phyloP scores from a whole-genome alignment of 257 asterid genomes.

The Ocimum tenuiflorum region DNA sequence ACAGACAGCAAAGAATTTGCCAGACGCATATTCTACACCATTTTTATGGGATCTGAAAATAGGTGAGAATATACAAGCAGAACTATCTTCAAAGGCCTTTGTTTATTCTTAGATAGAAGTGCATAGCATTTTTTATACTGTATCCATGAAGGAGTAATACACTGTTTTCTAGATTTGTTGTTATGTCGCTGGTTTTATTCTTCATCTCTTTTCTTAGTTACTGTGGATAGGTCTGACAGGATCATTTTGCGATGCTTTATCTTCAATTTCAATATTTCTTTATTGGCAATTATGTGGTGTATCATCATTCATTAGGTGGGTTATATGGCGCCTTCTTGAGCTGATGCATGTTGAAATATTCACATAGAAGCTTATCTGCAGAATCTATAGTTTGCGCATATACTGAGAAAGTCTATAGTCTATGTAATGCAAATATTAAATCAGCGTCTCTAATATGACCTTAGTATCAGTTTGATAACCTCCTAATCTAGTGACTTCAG shows the following conservation, averaged over 20 bases:
- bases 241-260: neutral
- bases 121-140: neutral
- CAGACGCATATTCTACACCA: slow-evolving; percentile 78
- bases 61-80: slow-evolving; percentile 40
- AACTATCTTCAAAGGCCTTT: neutral
- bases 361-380: neutral
- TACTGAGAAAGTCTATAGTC: neutral
- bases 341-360: neutral
- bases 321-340: neutral
- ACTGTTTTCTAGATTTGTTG: neutral
- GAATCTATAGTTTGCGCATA: neutral
- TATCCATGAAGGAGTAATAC: neutral
- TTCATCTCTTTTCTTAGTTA: slow-evolving; percentile 1
- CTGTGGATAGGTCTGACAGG: neutral
- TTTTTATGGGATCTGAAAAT: slow-evolving; percentile 90
- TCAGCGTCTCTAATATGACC: slow-evolving; percentile 3
- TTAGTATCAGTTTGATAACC: neutral
- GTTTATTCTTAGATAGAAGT: neutral
- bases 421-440: neutral
- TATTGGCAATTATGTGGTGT: neutral
- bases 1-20: slow-evolving; percentile 88
- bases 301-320: neutral
- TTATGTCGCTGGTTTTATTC: neutral
- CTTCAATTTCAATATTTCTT: neutral
- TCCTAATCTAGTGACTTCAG: neutral